Percentiles rank a stretch among this genome's conserved stretches.
These are phyloP conservation scores for Salicornia ramosissima DNA, from an alignment of 148 eudicot species.

Conservation along the genomic window DNA sequence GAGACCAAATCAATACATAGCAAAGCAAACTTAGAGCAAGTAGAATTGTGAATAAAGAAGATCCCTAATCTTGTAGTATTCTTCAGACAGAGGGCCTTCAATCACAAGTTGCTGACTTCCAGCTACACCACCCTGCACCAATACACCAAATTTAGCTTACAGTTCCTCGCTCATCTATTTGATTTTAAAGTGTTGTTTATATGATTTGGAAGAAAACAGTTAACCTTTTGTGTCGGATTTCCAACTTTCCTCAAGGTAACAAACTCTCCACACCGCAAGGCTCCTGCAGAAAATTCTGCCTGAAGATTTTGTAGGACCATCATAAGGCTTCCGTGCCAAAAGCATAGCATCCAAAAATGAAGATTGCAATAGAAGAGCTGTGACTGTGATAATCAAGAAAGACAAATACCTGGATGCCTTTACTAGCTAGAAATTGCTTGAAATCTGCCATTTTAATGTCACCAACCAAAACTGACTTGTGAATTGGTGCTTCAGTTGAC, in stretches of 20 bases:
- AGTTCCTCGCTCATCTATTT: not conserved
- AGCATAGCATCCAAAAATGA: not conserved
- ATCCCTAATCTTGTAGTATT: constrained; percentile 80
- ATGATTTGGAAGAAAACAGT: constrained; percentile 1
- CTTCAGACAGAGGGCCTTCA: constrained; percentile 87
- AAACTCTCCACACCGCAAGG: constrained; percentile 83
- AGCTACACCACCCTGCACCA: constrained; percentile 65
- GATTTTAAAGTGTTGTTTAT: not conserved
- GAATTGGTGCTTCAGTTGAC: constrained; percentile 66
- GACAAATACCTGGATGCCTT: constrained; percentile 73
- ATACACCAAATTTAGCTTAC: constrained; percentile 12
- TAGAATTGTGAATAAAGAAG: constrained; percentile 78
- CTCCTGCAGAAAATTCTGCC: constrained; percentile 94
- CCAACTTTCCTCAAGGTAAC: constrained; percentile 85
- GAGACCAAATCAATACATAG: not conserved
- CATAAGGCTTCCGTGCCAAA: constrained; percentile 12
- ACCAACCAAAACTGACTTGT: constrained; percentile 92
- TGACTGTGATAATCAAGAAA: not conserved
- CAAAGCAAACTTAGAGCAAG: constrained; percentile 39
- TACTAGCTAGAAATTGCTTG: constrained; percentile 86
- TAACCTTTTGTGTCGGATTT: constrained; percentile 81
- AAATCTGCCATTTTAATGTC: constrained; percentile 96
- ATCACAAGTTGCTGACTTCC: constrained; percentile 77
- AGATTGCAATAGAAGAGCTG: not conserved
- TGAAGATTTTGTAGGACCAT: constrained; percentile 21